phyloP scores from a whole-genome alignment of 1,284 basidiomycete species.

The Ganoderma sp. region DNA sequence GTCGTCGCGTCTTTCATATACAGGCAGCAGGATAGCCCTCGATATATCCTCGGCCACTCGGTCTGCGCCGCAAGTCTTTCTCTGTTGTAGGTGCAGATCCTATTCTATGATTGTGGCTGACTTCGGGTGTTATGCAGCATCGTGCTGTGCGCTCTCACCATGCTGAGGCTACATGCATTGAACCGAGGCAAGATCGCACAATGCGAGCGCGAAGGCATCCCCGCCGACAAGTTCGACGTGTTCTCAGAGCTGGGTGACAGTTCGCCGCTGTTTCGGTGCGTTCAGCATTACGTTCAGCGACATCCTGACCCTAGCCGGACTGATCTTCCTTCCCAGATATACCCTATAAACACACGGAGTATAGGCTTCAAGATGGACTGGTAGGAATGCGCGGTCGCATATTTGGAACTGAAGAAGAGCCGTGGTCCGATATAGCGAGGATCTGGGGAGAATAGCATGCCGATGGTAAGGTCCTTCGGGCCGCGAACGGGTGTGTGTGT shows the following conservation, averaged over 20 bases:
- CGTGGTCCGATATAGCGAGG: too few species aligned
- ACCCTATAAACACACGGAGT: background rate
- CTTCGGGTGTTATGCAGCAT: slow-evolving; percentile 6
- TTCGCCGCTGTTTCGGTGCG: slow-evolving; percentile 28
- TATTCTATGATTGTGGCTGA: background rate
- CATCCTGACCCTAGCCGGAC: background rate
- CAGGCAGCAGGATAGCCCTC: slow-evolving; percentile 25
- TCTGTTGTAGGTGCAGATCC: slow-evolving; percentile 9
- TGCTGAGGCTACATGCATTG: slow-evolving; percentile 19
- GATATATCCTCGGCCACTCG: slow-evolving; percentile 27
- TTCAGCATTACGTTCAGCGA: background rate
- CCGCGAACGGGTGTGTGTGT: too few species aligned
- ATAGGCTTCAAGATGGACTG: too few species aligned
- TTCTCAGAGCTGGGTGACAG: slow-evolving; percentile 25
- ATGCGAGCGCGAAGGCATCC: slow-evolving; percentile 24
- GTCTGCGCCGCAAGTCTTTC: slow-evolving; percentile 21
- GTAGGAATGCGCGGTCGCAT: too few species aligned
- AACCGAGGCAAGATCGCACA: slow-evolving; percentile 20
- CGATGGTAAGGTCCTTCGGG: too few species aligned
- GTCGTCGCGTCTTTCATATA: slow-evolving; percentile 31
- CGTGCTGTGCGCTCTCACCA: slow-evolving; percentile 14
- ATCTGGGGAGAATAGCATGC: too few species aligned
- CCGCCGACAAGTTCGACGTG: slow-evolving; percentile 3
- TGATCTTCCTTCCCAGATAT: background rate
- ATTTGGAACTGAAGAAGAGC: too few species aligned